Evolutionary conservation across 164 flowering plant species (phyloP).

Genomic region (Berberis thunbergii): DNA sequence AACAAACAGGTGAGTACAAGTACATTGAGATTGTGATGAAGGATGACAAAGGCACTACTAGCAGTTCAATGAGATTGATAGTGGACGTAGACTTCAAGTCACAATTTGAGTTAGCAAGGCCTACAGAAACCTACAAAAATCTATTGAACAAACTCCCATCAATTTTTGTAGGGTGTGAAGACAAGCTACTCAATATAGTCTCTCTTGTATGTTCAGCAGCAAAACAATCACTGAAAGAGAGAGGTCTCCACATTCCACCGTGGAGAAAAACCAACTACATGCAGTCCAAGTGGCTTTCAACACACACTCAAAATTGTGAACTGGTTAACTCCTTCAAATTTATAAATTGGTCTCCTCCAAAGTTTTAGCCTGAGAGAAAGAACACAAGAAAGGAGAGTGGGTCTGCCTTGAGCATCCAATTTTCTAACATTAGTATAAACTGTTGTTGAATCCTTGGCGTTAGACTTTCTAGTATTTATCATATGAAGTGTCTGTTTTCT

Average conservation of each 20-base stretch:
- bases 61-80: slow-evolving; percentile 26
- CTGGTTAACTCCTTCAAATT: slow-evolving; percentile 1
- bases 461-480: too few relatives aligned
- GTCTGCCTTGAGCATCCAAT: slow-evolving; percentile 34
- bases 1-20: slow-evolving; percentile 43
- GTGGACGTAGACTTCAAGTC: slow-evolving; percentile 59
- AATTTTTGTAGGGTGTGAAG: slow-evolving; percentile 44
- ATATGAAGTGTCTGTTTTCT: too few relatives aligned
- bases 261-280: slow-evolving; percentile 52
- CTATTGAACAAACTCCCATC: slow-evolving; percentile 35
- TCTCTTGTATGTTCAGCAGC: slow-evolving; percentile 41
- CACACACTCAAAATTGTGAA: background rate
- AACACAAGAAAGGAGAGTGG: slow-evolving; percentile 15
- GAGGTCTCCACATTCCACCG: slow-evolving; percentile 54
- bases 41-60: slow-evolving; percentile 7
- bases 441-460: slow-evolving; percentile 17
- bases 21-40: slow-evolving; percentile 36
- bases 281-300: slow-evolving; percentile 47
- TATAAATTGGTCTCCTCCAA: slow-evolving; percentile 27
- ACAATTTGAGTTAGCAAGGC: slow-evolving; percentile 64
- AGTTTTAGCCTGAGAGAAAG: slow-evolving; percentile 22
- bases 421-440: slow-evolving; percentile 30
- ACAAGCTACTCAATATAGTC: slow-evolving; percentile 30
- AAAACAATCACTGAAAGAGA: slow-evolving; percentile 37
- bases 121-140: slow-evolving; percentile 33